Base-by-base conservation (phyloP, 805 yeast genomes). In the Candida ficus region DNA sequence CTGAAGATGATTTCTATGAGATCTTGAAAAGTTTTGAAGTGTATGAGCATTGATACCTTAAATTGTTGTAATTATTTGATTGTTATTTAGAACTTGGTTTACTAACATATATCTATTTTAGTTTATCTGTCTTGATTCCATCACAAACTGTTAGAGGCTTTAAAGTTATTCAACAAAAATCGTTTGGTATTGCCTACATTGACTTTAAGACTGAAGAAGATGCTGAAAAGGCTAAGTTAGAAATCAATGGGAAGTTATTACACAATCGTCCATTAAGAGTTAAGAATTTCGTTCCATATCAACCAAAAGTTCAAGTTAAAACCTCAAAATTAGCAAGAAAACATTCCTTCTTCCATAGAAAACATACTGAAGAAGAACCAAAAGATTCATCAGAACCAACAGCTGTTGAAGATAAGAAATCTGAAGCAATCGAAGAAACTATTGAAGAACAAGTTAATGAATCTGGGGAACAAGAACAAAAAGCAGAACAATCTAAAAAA, bases 111-210 rank as follows among this genome's bases (percentile, higher is more conserved):
- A n/a, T 19, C 8, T 16, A 10, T 13, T 20, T 2, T 22, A 53
- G 60, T 28, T 49, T 33, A 8, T 64, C 65, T 19, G 73, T 76
- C 4, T 60, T 78, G 47, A 68, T 78, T 38, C 84, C 83, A 21
- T 70, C 73, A 43, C 74, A 72, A 47, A 72, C 78, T 3, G 65
- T 75, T 14, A 64, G 74, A 26, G 74, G 75, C 11, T 61, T 67
- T 42, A 63, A 71, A 33, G 53, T 53, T 7, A 55, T 53, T 29
- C 64, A 62, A 37, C 69, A 66, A 35, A 67, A 60, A 46, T 75
- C 79, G 3, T 60, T 76, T 47, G 91, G 93, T 4, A 71, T 76
- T 53, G 97, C 95, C 12, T 90, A 85, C 63, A 83, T 88, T 43
- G 93, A 88, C 52, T 91, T 81, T 57, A 81, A 72, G 52, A 70